phyloP scores from a whole-genome alignment of 495 filamentous ascomycete species.

The Astrocystis sublimbata region DNA sequence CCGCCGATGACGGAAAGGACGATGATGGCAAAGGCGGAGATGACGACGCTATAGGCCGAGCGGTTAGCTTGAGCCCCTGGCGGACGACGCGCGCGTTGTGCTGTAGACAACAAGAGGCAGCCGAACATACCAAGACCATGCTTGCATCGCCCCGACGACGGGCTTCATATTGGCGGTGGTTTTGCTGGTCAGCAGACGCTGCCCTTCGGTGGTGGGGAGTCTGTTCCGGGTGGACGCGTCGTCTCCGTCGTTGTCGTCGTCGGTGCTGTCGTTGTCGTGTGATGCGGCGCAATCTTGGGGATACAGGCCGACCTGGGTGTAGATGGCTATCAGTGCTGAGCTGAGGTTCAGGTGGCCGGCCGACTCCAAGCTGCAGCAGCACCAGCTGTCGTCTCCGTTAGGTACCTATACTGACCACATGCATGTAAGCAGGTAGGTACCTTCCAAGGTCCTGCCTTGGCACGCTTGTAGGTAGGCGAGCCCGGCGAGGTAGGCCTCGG shows the following conservation, averaged over 20 bases:
- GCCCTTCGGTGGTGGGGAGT: neutral
- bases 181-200: slow-evolving; percentile 10
- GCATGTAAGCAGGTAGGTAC: no score
- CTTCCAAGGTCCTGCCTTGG: no score
- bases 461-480: no score
- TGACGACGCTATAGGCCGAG: slow-evolving; percentile 64
- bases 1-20: slow-evolving; percentile 82
- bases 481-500: no score
- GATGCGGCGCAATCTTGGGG: neutral
- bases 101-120: neutral
- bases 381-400: no score
- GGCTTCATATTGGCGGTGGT: slow-evolving; percentile 84
- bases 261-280: neutral
- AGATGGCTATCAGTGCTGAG: no score
- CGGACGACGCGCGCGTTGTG: neutral
- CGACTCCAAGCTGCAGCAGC: no score
- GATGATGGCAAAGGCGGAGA: slow-evolving; percentile 84
- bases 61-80: neutral
- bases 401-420: no score
- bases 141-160: slow-evolving; percentile 83
- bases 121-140: slow-evolving; percentile 79
- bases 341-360: no score
- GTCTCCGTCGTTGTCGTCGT: neutral
- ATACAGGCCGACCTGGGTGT: no score
- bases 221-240: neutral